Conservation (phyloP, 179 eudicot species). For the Silene vulgaris region DNA sequence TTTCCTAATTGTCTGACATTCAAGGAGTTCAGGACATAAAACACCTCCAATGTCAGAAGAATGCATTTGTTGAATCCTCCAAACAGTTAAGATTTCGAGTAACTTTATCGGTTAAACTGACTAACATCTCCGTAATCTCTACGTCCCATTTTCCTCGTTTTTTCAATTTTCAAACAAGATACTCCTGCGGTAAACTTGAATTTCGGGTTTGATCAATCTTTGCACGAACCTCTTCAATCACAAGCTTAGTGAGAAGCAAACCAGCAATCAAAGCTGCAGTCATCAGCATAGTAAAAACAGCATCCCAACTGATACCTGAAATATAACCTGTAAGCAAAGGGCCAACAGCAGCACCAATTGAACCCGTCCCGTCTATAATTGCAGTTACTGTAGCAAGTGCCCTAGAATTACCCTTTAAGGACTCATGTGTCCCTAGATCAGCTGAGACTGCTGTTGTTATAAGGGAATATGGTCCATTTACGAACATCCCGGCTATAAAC, state of each 20-base stretch:
- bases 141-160: background rate
- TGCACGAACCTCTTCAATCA: conserved; percentile 49
- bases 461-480: conserved; percentile 78
- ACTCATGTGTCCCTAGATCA: conserved; percentile 74
- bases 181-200: conserved; percentile 19
- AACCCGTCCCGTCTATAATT: conserved; percentile 85
- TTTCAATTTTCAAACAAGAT: conserved; percentile 17
- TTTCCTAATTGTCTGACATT: background rate
- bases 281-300: conserved; percentile 37
- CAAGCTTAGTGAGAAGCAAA: conserved; percentile 62
- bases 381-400: conserved; percentile 84
- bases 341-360: conserved; percentile 34
- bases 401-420: conserved; percentile 55
- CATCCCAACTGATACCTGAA: conserved; percentile 60
- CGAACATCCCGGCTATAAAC: conserved; percentile 62
- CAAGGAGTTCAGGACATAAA: background rate
- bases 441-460: conserved; percentile 85
- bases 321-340: conserved; percentile 71
- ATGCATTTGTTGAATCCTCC: background rate
- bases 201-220: conserved; percentile 40
- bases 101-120: background rate
- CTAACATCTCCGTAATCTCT: background rate
- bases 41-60: background rate
- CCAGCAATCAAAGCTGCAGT: conserved; percentile 62
- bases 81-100: background rate